A percentile compares a stretch with the other conserved stretches of the same genome.
phyloP scores from a whole-genome alignment of 1,284 basidiomycete genomes.

The Tylopilus orsonianus region DNA sequence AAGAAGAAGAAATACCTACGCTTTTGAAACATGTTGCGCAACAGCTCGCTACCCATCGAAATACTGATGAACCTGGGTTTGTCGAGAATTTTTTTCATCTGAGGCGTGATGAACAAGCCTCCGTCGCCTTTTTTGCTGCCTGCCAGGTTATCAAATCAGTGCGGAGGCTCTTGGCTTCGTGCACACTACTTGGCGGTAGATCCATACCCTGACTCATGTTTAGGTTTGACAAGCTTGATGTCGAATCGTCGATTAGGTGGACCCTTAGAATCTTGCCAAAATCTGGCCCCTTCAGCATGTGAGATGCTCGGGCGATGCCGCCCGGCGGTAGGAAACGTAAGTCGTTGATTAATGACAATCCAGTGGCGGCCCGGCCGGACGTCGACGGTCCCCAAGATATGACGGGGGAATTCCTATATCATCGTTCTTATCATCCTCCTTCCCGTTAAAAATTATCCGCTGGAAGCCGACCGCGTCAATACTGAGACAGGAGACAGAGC shows the following conservation, averaged over 20 bases:
- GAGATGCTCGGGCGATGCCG: too few species aligned
- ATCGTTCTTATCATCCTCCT: too few species aligned
- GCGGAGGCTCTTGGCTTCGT: too few species aligned
- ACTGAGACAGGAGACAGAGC: too few species aligned
- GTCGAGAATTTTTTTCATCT: constrained; percentile 40
- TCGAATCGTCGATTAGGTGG: neutral
- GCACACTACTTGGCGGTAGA: neutral
- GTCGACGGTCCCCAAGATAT: too few species aligned
- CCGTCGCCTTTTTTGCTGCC: constrained; percentile 16
- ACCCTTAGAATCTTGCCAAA: neutral
- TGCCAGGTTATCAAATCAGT: constrained; percentile 11
- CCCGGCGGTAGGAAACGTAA: too few species aligned
- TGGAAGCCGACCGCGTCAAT: too few species aligned
- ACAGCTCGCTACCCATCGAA: constrained; percentile 34
- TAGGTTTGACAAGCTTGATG: neutral
- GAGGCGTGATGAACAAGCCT: constrained; percentile 38
- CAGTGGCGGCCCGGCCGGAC: too few species aligned
- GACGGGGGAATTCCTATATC: too few species aligned
- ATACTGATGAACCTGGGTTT: constrained; percentile 38
- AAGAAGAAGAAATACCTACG: constrained; percentile 27
- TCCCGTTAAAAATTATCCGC: too few species aligned
- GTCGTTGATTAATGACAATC: too few species aligned
- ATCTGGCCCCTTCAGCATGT: too few species aligned
- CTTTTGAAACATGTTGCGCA: constrained; percentile 40
- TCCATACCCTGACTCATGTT: constrained; percentile 17